These are phyloP conservation scores for Ichthyophthirius multifiliis DNA, from an alignment of 169 alveolate species.

Conservation along the genomic window DNA sequence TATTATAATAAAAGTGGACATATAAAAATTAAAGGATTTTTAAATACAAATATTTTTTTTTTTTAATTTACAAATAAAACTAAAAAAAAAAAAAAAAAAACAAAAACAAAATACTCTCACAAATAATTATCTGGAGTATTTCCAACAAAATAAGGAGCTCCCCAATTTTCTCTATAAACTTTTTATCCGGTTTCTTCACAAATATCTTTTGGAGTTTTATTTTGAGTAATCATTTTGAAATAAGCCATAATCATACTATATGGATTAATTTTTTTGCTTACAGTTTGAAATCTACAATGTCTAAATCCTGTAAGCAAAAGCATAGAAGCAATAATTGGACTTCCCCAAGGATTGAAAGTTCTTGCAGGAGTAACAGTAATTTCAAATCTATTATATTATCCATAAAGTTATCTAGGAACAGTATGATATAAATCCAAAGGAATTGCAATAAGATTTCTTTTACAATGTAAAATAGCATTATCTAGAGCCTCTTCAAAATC, in stretches of 20 bases:
- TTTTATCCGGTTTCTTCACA: constrained; percentile 52
- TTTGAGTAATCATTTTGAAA: constrained; percentile 42
- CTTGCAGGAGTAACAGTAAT: constrained; percentile 47
- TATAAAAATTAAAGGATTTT: too few species aligned
- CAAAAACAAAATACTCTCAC: background rate
- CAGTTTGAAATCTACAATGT: constrained; percentile 58
- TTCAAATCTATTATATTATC: constrained; percentile 50
- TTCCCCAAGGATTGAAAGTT: constrained; percentile 67
- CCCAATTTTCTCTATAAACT: constrained; percentile 43
- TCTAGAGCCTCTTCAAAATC: constrained; percentile 64
- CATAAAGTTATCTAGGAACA: constrained; percentile 23
- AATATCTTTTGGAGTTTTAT: constrained; percentile 27
- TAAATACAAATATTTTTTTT: too few species aligned
- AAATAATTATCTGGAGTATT: background rate
- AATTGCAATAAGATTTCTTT: constrained; percentile 43
- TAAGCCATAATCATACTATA: constrained; percentile 54
- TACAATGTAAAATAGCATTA: constrained; percentile 46
- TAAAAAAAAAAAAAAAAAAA: too few species aligned
- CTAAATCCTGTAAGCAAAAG: constrained; percentile 54
- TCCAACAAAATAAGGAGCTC: background rate
- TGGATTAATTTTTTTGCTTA: constrained; percentile 50
- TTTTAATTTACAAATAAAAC: too few species aligned
- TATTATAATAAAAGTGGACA: too few species aligned
- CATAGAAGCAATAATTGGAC: constrained; percentile 52
- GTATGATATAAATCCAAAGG: constrained; percentile 39